phyloP scores from a whole-genome alignment of 495 filamentous ascomycete genomes.

The Cudoniella acicularis region DNA sequence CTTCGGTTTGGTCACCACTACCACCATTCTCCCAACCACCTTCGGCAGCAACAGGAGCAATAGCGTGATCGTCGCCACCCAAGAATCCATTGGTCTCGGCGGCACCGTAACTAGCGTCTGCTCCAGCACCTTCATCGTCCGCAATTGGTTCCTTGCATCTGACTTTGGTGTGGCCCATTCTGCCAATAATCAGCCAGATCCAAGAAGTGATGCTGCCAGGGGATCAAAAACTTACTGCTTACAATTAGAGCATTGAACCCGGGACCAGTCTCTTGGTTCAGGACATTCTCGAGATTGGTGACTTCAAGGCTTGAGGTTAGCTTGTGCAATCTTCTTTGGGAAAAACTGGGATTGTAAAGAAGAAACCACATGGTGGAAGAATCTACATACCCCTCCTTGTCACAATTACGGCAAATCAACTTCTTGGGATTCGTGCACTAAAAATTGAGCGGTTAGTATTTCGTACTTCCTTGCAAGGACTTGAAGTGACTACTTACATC shows the following conservation, averaged over 20 bases:
- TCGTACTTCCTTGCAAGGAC: background rate
- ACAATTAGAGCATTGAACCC: background rate
- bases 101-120: background rate
- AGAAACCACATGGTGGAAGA: no score
- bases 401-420: conserved; percentile 12
- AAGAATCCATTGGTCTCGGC: background rate
- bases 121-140: background rate
- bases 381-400: conserved; percentile 14
- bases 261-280: background rate
- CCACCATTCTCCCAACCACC: background rate
- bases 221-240: no score
- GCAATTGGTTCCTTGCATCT: background rate
- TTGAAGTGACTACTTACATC: background rate
- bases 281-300: background rate
- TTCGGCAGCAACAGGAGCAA: background rate
- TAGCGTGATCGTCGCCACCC: background rate
- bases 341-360: no score
- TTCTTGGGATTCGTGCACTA: conserved; percentile 1
- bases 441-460: background rate
- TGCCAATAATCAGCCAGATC: no score
- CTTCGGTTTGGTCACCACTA: background rate
- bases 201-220: no score
- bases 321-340: no score
- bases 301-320: background rate
- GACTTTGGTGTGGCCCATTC: conserved; percentile 1